These are phyloP conservation scores for Globisporangium uncinulatum DNA, from an alignment of 352 stramenopile genomes.

Conservation along the genomic window DNA sequence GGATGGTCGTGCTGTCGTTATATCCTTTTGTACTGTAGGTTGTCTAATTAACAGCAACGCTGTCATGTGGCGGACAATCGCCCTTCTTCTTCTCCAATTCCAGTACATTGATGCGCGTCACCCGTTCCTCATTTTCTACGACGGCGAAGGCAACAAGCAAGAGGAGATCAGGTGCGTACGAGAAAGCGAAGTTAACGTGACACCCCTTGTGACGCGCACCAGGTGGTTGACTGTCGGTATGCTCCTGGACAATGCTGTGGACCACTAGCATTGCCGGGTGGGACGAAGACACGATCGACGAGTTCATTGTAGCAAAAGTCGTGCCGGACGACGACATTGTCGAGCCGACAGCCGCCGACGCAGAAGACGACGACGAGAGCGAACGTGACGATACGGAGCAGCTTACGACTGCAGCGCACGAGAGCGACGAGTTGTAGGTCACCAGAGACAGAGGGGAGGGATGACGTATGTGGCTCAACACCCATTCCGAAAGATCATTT, in stretches of 20 bases:
- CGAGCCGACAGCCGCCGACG: not conserved
- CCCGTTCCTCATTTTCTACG: slow-evolving; percentile 63
- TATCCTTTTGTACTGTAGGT: not conserved
- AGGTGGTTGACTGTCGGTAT: not conserved
- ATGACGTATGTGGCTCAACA: no score
- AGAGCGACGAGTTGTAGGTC: slow-evolving; percentile 16
- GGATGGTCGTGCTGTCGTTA: not conserved
- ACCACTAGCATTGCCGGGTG: slow-evolving; percentile 50
- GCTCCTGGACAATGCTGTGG: not conserved
- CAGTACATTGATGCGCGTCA: slow-evolving; percentile 39
- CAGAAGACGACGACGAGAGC: slow-evolving; percentile 8
- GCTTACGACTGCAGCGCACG: slow-evolving; percentile 14
- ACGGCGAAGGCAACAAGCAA: slow-evolving; percentile 35
- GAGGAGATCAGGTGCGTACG: slow-evolving; percentile 54
- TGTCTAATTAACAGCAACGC: no score
- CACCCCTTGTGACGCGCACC: no score
- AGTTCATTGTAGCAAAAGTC: slow-evolving; percentile 66
- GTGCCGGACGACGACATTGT: slow-evolving; percentile 18
- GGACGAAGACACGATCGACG: slow-evolving; percentile 66
- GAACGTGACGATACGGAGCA: not conserved
- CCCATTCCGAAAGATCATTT: no score
- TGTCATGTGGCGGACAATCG: not conserved
- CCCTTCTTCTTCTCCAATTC: not conserved
- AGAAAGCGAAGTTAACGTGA: no score
- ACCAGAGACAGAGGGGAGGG: no score